Conservation (phyloP, 1,139 yeast genomes). For the Geotrichum cucujoidarum region DNA sequence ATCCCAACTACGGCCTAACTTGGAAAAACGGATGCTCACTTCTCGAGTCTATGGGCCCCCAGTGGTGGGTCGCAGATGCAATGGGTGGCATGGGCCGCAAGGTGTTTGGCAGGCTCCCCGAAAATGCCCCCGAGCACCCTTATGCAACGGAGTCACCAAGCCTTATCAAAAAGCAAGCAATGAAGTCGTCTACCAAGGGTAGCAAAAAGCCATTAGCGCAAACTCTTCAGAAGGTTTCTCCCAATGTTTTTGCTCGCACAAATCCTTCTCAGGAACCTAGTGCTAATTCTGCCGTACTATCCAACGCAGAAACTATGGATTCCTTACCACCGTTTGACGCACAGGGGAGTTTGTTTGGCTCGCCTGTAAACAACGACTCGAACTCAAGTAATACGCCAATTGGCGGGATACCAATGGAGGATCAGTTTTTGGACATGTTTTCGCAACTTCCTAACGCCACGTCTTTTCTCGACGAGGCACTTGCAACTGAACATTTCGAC, state of each 20-base stretch:
- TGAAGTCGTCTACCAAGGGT: too few relatives aligned
- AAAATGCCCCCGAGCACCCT: conserved; percentile 16
- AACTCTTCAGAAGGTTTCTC: too few relatives aligned
- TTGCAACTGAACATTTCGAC: conserved; percentile 30
- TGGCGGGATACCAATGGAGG: conserved; percentile 26
- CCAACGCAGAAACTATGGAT: neutral
- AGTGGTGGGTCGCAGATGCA: conserved; percentile 40
- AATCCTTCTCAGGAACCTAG: neutral
- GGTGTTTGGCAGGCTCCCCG: conserved; percentile 31
- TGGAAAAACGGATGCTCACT: conserved; percentile 33
- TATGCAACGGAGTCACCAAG: neutral
- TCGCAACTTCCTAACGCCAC: conserved; percentile 38
- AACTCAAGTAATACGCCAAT: neutral
- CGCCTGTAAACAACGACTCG: neutral
- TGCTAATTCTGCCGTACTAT: neutral
- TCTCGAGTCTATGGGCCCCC: conserved; percentile 31
- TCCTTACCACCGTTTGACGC: neutral
- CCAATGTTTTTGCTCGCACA: too few relatives aligned
- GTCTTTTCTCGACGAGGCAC: conserved; percentile 35
- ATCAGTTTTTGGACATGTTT: conserved; percentile 34
- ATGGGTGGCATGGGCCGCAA: conserved; percentile 38
- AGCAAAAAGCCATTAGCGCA: too few relatives aligned
- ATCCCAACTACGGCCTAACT: conserved; percentile 29
- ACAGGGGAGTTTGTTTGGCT: neutral
- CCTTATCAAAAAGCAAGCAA: too few relatives aligned